These are phyloP conservation scores for Colletotrichum sp. DNA, from an alignment of 2,329 filamentous ascomycete genomes.

Conservation along the genomic window DNA sequence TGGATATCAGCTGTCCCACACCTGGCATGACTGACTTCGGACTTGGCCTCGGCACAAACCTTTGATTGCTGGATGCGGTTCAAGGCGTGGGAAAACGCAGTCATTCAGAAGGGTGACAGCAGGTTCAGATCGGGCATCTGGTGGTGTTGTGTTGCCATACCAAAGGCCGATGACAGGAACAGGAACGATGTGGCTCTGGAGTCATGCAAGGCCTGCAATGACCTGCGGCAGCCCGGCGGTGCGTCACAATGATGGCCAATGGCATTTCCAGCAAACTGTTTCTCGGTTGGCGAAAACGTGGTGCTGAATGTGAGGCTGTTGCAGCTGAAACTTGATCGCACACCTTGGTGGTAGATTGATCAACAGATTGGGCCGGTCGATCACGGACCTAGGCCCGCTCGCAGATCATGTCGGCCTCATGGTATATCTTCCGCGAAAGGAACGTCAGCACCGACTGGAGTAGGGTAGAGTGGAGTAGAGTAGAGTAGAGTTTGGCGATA, in stretches of 20 bases:
- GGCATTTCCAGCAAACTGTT: background rate
- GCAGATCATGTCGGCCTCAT: background rate
- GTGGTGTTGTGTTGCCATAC: background rate
- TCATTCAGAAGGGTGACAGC: background rate
- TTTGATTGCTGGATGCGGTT: background rate
- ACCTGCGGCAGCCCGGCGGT: background rate
- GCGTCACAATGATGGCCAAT: conserved; percentile 3
- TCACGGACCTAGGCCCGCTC: background rate
- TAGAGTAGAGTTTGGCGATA: background rate
- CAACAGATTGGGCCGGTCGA: background rate
- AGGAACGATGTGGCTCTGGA: background rate
- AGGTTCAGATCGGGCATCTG: background rate
- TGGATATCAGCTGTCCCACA: conserved; percentile 1
- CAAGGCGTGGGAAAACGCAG: background rate
- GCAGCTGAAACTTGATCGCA: background rate
- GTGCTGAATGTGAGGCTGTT: conserved; percentile 13
- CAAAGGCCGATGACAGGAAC: background rate
- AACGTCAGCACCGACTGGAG: background rate
- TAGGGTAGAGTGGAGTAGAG: background rate
- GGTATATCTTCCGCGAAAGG: background rate
- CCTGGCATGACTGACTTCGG: background rate
- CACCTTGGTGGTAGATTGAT: background rate
- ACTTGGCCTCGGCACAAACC: background rate
- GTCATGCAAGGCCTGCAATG: background rate
- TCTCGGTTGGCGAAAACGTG: background rate